Evolutionary conservation across 78 protist genomes (phyloP).

Genomic region (Guillardia theta): DNA sequence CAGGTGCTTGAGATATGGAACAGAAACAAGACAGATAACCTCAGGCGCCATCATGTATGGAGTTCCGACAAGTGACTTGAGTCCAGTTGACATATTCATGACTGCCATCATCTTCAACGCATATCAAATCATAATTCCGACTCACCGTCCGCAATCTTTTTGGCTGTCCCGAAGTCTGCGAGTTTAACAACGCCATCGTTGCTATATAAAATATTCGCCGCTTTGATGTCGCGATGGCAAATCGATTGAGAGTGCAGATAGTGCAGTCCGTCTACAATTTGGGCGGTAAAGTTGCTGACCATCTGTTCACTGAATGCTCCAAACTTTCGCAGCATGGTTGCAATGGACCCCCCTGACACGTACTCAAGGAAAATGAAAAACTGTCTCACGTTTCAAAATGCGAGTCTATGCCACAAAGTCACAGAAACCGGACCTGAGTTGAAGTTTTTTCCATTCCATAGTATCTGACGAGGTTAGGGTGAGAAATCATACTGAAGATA

Average conservation of each 20-base stretch:
- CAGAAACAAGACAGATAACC: not conserved
- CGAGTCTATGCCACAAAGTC: not conserved
- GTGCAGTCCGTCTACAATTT: not conserved
- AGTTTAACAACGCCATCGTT: constrained; percentile 40
- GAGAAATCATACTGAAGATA: constrained; percentile 12
- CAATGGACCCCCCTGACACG: constrained; percentile 24
- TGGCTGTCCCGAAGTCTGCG: constrained; percentile 23
- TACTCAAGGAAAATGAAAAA: constrained; percentile 24
- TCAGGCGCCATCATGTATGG: constrained; percentile 38
- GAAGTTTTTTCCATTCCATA: constrained; percentile 31
- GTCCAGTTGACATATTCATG: not conserved
- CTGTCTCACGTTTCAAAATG: not conserved
- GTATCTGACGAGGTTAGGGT: constrained; percentile 4
- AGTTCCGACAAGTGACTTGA: constrained; percentile 2
- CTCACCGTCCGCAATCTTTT: not conserved
- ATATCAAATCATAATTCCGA: not conserved
- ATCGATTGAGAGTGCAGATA: constrained; percentile 16
- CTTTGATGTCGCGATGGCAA: constrained; percentile 42
- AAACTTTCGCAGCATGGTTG: constrained; percentile 1
- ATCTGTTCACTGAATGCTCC: not conserved
- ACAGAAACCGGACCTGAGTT: not conserved
- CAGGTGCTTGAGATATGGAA: not conserved
- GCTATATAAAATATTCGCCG: constrained; percentile 13
- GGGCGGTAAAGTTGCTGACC: not conserved
- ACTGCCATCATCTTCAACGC: not conserved